phyloP scores from a whole-genome alignment of 805 yeast genomes.

The Teunomyces atbi region DNA sequence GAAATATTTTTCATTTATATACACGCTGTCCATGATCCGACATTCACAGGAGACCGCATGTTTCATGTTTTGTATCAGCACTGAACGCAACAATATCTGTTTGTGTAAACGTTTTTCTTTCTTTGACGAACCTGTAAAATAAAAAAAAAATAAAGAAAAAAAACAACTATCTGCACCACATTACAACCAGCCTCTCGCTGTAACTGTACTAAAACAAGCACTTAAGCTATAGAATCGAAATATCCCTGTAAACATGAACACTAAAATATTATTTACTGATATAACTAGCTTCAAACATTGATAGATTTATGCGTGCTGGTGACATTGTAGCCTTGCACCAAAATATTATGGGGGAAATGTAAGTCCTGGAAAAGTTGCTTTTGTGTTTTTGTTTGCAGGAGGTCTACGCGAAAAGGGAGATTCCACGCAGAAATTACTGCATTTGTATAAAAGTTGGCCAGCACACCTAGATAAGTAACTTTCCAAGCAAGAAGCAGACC shows the following conservation, averaged over 20 bases:
- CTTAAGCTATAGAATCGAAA: not conserved
- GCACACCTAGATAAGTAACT: not conserved
- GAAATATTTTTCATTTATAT: not conserved
- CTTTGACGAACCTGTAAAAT: not conserved
- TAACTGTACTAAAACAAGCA: not conserved
- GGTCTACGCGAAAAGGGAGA: constrained; percentile 3
- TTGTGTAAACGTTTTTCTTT: not conserved
- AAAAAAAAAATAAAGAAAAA: not conserved
- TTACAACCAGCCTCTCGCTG: not conserved
- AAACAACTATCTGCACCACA: not conserved
- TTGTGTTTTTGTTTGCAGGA: constrained; percentile 3
- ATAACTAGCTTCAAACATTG: too few species aligned
- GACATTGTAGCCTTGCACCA: not conserved
- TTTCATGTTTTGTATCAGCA: not conserved
- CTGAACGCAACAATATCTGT: not conserved
- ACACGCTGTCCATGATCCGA: not conserved
- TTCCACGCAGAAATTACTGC: constrained; percentile 7
- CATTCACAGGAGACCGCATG: not conserved
- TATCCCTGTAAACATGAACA: too few species aligned
- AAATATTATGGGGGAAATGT: not conserved
- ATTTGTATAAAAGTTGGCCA: constrained; percentile 11
- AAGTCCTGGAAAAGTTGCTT: not conserved
- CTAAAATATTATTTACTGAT: too few species aligned
- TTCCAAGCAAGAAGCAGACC: not conserved
- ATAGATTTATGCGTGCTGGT: too few species aligned